A percentile compares a stretch with the other conserved stretches of the same genome.
These are phyloP conservation scores for Friedmanniomyces endolithicus DNA, from an alignment of 495 filamentous ascomycete genomes.

Conservation along the genomic window DNA sequence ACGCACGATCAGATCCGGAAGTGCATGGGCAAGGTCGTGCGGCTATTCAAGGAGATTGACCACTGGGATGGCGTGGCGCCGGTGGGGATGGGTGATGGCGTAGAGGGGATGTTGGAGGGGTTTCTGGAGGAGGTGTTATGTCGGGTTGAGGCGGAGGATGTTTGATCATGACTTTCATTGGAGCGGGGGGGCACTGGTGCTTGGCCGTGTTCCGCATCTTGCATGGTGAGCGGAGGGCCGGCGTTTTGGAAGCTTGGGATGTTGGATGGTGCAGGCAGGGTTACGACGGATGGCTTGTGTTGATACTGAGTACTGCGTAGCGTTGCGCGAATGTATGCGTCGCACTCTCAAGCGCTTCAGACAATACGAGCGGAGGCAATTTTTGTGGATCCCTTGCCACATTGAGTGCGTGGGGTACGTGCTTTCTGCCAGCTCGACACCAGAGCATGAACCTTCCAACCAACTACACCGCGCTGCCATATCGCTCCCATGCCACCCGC, in stretches of 20 bases:
- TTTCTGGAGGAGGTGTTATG: conserved; percentile 92
- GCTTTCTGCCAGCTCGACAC: too few species aligned
- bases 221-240: too few species aligned
- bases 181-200: too few species aligned
- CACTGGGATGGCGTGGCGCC: conserved; percentile 67
- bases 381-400: background rate
- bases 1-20: conserved; percentile 71
- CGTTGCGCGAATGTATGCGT: too few species aligned
- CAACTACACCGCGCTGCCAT: background rate
- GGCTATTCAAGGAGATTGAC: conserved; percentile 77
- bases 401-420: background rate
- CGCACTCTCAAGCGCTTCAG: too few species aligned
- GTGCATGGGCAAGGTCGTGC: conserved; percentile 60
- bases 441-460: too few species aligned
- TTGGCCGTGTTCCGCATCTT: too few species aligned
- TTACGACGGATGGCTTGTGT: background rate
- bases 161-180: conserved; percentile 4
- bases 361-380: background rate
- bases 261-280: too few species aligned
- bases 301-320: too few species aligned
- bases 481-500: background rate
- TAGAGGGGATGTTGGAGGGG: conserved; percentile 76
- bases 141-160: conserved; percentile 60
- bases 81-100: conserved; percentile 83
- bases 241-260: too few species aligned